Evolutionary conservation across 2,329 filamentous ascomycete genomes (phyloP).

Genomic region (Phoma herbarum): DNA sequence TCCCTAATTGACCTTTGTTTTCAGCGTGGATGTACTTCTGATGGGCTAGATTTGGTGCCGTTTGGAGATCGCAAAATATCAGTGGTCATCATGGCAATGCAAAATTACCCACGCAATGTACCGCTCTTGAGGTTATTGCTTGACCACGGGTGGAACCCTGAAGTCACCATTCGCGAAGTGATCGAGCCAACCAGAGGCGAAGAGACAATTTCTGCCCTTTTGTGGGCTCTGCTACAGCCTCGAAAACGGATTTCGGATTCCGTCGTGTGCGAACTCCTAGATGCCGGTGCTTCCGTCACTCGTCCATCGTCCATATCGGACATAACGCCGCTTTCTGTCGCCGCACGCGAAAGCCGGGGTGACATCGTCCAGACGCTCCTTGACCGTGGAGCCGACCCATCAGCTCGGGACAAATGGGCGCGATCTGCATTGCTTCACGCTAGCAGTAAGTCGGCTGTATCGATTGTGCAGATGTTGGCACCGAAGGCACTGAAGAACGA

Average conservation of each 20-base stretch:
- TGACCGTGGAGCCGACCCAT: conserved; percentile 67
- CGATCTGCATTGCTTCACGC: conserved; percentile 69
- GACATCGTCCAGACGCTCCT: conserved; percentile 67
- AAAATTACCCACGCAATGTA: conserved; percentile 37
- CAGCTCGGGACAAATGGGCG: conserved; percentile 64
- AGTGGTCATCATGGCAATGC: conserved; percentile 38
- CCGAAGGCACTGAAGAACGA: conserved; percentile 68
- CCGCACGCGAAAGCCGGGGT: conserved; percentile 64
- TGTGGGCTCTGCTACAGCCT: conserved; percentile 69
- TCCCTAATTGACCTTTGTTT: conserved; percentile 64
- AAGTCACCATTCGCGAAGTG: conserved; percentile 57
- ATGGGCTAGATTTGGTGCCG: conserved; percentile 29
- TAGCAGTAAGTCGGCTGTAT: conserved; percentile 52
- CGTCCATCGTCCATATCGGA: conserved; percentile 62
- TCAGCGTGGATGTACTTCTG: conserved; percentile 54
- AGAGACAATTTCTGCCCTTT: conserved; percentile 66
- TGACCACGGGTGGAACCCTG: conserved; percentile 39
- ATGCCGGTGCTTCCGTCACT: conserved; percentile 65
- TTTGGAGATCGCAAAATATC: conserved; percentile 24
- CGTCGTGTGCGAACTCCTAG: conserved; percentile 66
- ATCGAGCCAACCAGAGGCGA: conserved; percentile 59
- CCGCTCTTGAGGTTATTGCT: conserved; percentile 33
- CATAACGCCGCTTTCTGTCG: conserved; percentile 67
- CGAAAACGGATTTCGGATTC: conserved; percentile 69
- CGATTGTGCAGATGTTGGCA: conserved; percentile 56